Percentiles rank a stretch among this genome's conserved stretches.
Conservation (phyloP, 805 yeast species). For the Ogataea nonfermentans region DNA sequence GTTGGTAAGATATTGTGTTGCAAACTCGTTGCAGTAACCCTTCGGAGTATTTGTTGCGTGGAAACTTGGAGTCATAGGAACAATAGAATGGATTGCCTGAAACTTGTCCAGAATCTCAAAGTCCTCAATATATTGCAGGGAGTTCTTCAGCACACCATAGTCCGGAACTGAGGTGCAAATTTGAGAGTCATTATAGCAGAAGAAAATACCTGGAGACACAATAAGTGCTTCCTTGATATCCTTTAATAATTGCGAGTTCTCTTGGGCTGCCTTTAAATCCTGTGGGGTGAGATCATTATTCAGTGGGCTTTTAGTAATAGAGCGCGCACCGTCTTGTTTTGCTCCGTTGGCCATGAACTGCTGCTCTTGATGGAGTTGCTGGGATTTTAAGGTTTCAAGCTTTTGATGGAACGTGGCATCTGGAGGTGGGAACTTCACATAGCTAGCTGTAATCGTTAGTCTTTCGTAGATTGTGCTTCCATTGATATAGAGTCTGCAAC, state of each 20-base stretch:
- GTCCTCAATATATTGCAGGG: constrained; percentile 71
- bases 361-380: constrained; percentile 37
- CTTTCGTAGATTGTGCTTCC: constrained; percentile 42
- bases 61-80: constrained; percentile 66
- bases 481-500: constrained; percentile 72
- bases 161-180: constrained; percentile 76
- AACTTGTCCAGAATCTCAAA: constrained; percentile 68
- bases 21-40: constrained; percentile 83
- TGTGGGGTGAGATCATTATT: constrained; percentile 29
- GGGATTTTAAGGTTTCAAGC: constrained; percentile 36
- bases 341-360: constrained; percentile 19
- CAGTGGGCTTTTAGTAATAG: constrained; percentile 31
- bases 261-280: constrained; percentile 51
- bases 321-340: constrained; percentile 7
- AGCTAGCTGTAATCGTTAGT: constrained; percentile 35
- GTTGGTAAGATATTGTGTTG: constrained; percentile 72
- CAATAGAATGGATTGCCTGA: constrained; percentile 62
- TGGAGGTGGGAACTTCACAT: constrained; percentile 47
- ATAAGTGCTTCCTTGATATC: constrained; percentile 59
- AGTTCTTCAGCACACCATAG: constrained; percentile 76
- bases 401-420: constrained; percentile 32
- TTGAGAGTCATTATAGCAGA: constrained; percentile 56
- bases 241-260: constrained; percentile 51
- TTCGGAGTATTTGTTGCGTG: constrained; percentile 70
- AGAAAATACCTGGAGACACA: constrained; percentile 82